phyloP scores from a whole-genome alignment of 1,284 basidiomycete genomes.

The Calocybe gambosa region DNA sequence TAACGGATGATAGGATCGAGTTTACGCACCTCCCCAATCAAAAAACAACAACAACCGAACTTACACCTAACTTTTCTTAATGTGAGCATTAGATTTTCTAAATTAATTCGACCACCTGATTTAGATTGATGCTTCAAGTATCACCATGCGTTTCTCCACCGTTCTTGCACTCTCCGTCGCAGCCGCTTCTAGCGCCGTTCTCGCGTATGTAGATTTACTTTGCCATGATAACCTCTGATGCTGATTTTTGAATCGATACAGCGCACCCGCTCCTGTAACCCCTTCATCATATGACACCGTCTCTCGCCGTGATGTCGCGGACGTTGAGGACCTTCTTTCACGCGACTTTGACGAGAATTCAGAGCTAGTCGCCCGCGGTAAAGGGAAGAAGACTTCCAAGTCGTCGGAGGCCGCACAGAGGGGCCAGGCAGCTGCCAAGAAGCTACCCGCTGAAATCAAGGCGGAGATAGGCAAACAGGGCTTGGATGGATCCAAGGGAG shows the following conservation, averaged over 20 bases:
- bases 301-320: not conserved
- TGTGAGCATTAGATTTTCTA: not conserved
- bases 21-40: not conserved
- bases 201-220: not conserved
- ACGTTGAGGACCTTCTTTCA: not conserved
- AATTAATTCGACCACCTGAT: too few relatives aligned
- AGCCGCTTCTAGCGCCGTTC: constrained; percentile 3
- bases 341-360: not conserved
- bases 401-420: not conserved
- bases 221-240: not conserved
- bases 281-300: not conserved
- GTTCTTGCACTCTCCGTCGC: constrained; percentile 1
- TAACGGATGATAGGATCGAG: not conserved
- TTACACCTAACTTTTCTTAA: not conserved
- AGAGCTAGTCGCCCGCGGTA: not conserved
- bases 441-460: constrained; percentile 1
- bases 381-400: not conserved
- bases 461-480: constrained; percentile 1
- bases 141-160: constrained; percentile 6
- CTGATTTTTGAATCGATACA: not conserved
- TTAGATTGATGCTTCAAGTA: not conserved
- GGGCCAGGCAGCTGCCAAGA: not conserved
- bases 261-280: not conserved
- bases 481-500: not conserved
- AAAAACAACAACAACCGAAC: not conserved